These are phyloP conservation scores for Aureobasidium sp. DNA, from an alignment of 2,329 filamentous ascomycete species.

Conservation along the genomic window DNA sequence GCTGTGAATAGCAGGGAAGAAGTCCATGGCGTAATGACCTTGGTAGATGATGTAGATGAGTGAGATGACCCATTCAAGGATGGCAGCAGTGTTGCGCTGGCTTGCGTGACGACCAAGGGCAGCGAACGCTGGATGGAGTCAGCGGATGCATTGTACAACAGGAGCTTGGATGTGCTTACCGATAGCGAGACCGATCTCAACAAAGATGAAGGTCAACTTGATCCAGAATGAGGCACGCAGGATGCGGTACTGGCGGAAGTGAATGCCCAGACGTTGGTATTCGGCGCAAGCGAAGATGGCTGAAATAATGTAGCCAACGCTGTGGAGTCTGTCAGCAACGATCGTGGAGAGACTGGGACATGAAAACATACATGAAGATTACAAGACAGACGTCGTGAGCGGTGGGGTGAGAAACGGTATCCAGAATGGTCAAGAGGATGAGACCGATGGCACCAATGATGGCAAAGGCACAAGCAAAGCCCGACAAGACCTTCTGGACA, in stretches of 20 bases:
- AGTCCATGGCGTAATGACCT: slow-evolving; percentile 78
- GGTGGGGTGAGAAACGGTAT: slow-evolving; percentile 60
- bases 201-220: slow-evolving; percentile 76
- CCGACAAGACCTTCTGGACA: slow-evolving; percentile 57
- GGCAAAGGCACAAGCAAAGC: slow-evolving; percentile 59
- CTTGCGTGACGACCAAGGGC: slow-evolving; percentile 42
- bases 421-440: slow-evolving; percentile 78
- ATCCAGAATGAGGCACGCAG: slow-evolving; percentile 77
- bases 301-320: slow-evolving; percentile 69
- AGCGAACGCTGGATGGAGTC: slow-evolving; percentile 51
- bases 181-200: slow-evolving; percentile 67
- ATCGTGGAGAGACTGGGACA: neutral
- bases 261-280: slow-evolving; percentile 76
- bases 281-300: slow-evolving; percentile 87
- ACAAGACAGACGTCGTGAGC: slow-evolving; percentile 71
- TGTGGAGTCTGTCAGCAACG: slow-evolving; percentile 14
- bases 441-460: slow-evolving; percentile 71
- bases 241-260: slow-evolving; percentile 67
- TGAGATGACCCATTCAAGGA: slow-evolving; percentile 73
- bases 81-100: slow-evolving; percentile 59
- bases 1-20: slow-evolving; percentile 68
- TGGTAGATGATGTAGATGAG: slow-evolving; percentile 86
- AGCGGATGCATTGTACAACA: neutral
- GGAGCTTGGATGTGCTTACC: slow-evolving; percentile 20
- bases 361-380: slow-evolving; percentile 59